phyloP scores from a whole-genome alignment of 805 yeast species.

The Cyberlindnera meyerae region DNA sequence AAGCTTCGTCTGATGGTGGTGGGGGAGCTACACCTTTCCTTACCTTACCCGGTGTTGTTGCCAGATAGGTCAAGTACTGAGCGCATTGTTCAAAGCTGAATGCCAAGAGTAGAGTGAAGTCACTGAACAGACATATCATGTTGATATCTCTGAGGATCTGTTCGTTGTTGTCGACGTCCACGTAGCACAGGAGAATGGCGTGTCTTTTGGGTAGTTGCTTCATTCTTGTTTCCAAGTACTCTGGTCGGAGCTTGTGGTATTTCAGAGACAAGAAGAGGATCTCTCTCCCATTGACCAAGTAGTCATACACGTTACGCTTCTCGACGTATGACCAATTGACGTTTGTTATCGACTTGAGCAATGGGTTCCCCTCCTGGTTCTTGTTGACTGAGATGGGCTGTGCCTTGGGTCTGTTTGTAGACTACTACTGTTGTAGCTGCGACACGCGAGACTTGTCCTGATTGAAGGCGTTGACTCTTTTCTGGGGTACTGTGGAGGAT shows the following conservation, averaged over 20 bases:
- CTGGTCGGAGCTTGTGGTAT: conserved; percentile 74
- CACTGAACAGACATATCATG: conserved; percentile 35
- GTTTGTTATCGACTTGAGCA: conserved; percentile 49
- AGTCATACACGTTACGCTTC: conserved; percentile 51
- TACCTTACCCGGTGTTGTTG: conserved; percentile 12
- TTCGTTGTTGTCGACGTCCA: conserved; percentile 59
- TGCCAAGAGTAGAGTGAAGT: conserved; percentile 36
- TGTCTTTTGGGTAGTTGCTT: conserved; percentile 35
- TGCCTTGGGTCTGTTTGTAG: conserved; percentile 13
- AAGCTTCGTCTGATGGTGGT: too few species aligned
- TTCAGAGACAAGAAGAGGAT: conserved; percentile 62
- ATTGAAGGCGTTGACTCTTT: conserved; percentile 23
- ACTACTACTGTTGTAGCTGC: too few species aligned
- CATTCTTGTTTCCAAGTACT: conserved; percentile 60
- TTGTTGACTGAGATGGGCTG: conserved; percentile 50
- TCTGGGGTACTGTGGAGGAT: conserved; percentile 11
- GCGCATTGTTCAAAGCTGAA: conserved; percentile 52
- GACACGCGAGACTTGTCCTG: conserved; percentile 16
- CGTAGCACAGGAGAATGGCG: conserved; percentile 55
- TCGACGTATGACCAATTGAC: conserved; percentile 50
- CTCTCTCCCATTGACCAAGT: conserved; percentile 52
- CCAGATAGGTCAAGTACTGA: conserved; percentile 34
- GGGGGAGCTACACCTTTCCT: conserved; percentile 1
- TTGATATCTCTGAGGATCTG: conserved; percentile 36
- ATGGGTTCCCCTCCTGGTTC: conserved; percentile 70